A percentile compares a stretch with the other conserved stretches of the same genome.
These are phyloP conservation scores for Byssothecium circinans DNA, from an alignment of 2,329 filamentous ascomycete genomes.

Conservation along the genomic window DNA sequence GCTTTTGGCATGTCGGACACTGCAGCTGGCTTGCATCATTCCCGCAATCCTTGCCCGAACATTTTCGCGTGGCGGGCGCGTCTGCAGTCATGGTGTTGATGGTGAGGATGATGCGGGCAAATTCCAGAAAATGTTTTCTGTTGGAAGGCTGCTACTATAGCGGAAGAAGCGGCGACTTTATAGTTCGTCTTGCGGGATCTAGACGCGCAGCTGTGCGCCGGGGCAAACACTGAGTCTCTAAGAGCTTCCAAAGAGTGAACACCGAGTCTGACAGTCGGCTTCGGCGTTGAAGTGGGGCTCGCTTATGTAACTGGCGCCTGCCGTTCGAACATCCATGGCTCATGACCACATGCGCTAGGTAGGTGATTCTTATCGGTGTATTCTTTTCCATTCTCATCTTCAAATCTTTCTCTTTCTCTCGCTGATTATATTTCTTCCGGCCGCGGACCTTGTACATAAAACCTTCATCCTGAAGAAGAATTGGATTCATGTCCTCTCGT, in stretches of 20 bases:
- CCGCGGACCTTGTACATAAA: not conserved
- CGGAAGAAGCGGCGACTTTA: not conserved
- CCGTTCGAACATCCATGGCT: too few relatives aligned
- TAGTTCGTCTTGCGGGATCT: not conserved
- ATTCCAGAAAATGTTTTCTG: not conserved
- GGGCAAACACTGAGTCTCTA: not conserved
- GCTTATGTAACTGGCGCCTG: too few relatives aligned
- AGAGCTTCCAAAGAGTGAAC: not conserved
- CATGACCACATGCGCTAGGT: too few relatives aligned
- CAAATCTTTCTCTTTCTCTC: too few relatives aligned
- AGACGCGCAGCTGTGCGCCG: not conserved
- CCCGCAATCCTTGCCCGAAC: constrained; percentile 78
- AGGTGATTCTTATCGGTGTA: too few relatives aligned
- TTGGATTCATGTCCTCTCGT: too few relatives aligned
- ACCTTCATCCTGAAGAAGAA: too few relatives aligned
- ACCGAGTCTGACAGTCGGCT: constrained; percentile 2
- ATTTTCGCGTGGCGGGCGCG: constrained; percentile 62
- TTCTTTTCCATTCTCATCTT: too few relatives aligned
- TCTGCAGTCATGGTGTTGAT: constrained; percentile 36
- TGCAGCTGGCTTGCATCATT: constrained; percentile 86
- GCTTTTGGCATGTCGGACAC: constrained; percentile 92
- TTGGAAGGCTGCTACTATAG: too few relatives aligned
- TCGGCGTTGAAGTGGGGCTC: not conserved
- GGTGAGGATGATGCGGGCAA: not conserved
- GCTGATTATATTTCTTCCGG: not conserved